Evolutionary conservation across 495 filamentous ascomycete genomes (phyloP).

Genomic region (Pyronema omphalodes): DNA sequence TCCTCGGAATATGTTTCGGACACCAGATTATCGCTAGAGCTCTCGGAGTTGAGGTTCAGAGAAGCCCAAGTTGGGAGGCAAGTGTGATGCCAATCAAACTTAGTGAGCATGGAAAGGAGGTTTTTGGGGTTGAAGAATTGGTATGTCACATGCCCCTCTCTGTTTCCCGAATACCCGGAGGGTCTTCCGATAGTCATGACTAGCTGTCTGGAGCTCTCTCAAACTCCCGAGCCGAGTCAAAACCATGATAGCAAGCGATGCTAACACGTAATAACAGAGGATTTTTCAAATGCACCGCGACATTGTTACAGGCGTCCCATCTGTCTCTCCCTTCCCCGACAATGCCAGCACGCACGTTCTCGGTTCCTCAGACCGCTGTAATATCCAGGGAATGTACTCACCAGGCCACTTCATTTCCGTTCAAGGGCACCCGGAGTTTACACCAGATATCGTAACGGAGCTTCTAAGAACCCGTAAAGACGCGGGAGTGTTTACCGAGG

Average conservation of each 20-base stretch:
- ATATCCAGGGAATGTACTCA: slow-evolving; percentile 62
- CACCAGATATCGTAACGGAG: slow-evolving; percentile 50
- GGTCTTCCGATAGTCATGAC: no score
- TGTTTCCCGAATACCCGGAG: neutral
- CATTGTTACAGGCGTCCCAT: slow-evolving; percentile 47
- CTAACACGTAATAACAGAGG: slow-evolving; percentile 30
- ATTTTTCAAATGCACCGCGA: slow-evolving; percentile 87
- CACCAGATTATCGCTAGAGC: slow-evolving; percentile 79
- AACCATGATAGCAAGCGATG: neutral
- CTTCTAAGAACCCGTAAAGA: slow-evolving; percentile 42
- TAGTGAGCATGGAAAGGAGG: slow-evolving; percentile 47
- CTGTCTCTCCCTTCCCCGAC: slow-evolving; percentile 26
- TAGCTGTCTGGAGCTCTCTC: no score
- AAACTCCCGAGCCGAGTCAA: no score
- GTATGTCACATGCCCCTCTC: slow-evolving; percentile 2
- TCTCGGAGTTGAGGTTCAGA: slow-evolving; percentile 46
- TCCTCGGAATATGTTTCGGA: slow-evolving; percentile 77
- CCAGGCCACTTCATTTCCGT: slow-evolving; percentile 51
- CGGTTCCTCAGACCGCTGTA: slow-evolving; percentile 46
- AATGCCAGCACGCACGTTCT: slow-evolving; percentile 29
- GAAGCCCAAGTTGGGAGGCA: slow-evolving; percentile 58
- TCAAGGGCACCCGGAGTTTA: slow-evolving; percentile 88
- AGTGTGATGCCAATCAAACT: slow-evolving; percentile 52
- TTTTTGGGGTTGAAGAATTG: slow-evolving; percentile 59
- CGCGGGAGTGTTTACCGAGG: slow-evolving; percentile 46